Conservation (phyloP, 495 filamentous ascomycete species). For the Aspergillus saccharolyticus region DNA sequence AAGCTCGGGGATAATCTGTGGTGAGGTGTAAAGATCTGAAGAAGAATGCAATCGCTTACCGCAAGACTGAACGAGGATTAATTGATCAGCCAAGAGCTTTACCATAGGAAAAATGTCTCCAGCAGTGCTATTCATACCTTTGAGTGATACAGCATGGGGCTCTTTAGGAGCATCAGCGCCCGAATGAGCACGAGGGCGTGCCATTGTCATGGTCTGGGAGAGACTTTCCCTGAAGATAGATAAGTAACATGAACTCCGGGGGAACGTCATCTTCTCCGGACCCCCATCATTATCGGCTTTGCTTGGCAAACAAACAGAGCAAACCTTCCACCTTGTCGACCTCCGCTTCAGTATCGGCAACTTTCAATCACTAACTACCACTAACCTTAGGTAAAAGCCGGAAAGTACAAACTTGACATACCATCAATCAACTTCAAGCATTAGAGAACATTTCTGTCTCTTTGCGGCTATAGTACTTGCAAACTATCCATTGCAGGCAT, state of each 20-base stretch:
- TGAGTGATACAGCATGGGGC: slow-evolving; percentile 80
- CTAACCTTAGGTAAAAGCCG: no score
- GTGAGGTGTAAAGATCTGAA: neutral
- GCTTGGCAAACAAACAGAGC: slow-evolving; percentile 18
- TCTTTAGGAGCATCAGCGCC: slow-evolving; percentile 61
- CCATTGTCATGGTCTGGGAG: slow-evolving; percentile 22
- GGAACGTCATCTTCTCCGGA: slow-evolving; percentile 15
- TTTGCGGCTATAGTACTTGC: neutral
- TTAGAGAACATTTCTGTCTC: no score
- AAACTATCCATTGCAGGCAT: neutral
- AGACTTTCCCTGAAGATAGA: neutral
- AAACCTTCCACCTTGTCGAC: slow-evolving; percentile 26
- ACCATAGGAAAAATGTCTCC: neutral
- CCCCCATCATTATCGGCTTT: slow-evolving; percentile 7
- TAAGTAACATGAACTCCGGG: neutral
- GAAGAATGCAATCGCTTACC: slow-evolving; percentile 34
- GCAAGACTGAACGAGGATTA: slow-evolving; percentile 39
- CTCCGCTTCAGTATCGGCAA: slow-evolving; percentile 12
- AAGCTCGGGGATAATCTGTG: neutral
- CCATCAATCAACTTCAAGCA: no score
- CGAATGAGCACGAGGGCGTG: slow-evolving; percentile 41
- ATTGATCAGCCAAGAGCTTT: slow-evolving; percentile 13
- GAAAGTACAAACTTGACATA: no score
- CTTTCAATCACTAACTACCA: no score
- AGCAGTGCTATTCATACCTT: slow-evolving; percentile 45